Percentiles rank a stretch among this genome's conserved stretches.
phyloP scores from a whole-genome alignment of 257 asterid genomes.

The Rubia yunnanensis region DNA sequence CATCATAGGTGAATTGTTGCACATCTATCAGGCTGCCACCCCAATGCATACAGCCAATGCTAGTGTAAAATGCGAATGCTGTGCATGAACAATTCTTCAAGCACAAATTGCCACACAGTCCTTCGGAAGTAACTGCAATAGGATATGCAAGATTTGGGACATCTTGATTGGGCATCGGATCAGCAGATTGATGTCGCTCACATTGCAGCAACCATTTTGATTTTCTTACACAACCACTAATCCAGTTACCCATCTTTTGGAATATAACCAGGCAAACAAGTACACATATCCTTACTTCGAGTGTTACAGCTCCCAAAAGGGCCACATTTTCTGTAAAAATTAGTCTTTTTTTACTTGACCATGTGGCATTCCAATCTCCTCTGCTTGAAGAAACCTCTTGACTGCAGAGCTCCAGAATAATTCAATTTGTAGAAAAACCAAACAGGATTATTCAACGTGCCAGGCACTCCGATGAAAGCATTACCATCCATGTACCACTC shows the following conservation, averaged over 20 bases:
- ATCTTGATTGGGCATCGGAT: conserved; percentile 22
- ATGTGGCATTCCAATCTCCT: conserved; percentile 12
- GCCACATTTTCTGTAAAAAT: conserved; percentile 34
- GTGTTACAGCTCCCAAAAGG: conserved; percentile 42
- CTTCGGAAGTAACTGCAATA: conserved; percentile 13
- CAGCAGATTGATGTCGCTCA: conserved; percentile 9
- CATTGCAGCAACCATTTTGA: conserved; percentile 33
- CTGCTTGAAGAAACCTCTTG: neutral
- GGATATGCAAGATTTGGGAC: conserved; percentile 27
- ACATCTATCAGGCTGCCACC: conserved; percentile 24
- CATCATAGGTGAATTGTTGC: conserved; percentile 27
- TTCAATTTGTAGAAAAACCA: conserved; percentile 11
- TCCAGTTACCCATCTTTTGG: conserved; percentile 38
- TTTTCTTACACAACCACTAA: conserved; percentile 44
- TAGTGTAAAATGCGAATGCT: conserved; percentile 13
- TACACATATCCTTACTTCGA: conserved; percentile 25
- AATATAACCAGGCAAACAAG: conserved; percentile 44
- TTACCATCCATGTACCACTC: conserved; percentile 31
- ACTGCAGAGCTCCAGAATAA: conserved; percentile 9
- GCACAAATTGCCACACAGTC: conserved; percentile 31
- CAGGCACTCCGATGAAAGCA: conserved; percentile 12
- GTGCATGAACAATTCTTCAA: conserved; percentile 17
- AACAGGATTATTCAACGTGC: neutral
- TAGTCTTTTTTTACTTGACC: neutral
- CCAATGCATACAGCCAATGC: conserved; percentile 27